Percentiles rank a stretch among this genome's conserved stretches.
phyloP scores from a whole-genome alignment of 495 filamentous ascomycete species.

The Penicillium coffeae region DNA sequence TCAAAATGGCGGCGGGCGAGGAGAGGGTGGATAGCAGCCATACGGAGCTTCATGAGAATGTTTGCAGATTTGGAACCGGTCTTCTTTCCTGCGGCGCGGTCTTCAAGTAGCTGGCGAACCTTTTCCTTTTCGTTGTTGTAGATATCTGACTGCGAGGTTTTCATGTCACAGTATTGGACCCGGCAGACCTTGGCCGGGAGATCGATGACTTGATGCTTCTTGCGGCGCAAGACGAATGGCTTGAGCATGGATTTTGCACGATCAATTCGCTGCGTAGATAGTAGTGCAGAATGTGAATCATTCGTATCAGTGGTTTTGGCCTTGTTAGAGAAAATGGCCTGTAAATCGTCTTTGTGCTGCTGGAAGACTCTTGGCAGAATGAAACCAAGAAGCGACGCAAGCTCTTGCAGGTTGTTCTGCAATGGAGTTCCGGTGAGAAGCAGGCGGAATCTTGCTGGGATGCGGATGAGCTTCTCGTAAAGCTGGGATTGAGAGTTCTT shows the following conservation, averaged over 20 bases:
- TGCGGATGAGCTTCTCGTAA: constrained; percentile 75
- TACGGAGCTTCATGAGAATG: constrained; percentile 84
- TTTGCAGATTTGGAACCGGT: constrained; percentile 59
- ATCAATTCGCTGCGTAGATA: constrained; percentile 79
- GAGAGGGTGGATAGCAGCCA: constrained; percentile 89
- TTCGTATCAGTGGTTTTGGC: constrained; percentile 79
- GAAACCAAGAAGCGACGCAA: constrained; percentile 83
- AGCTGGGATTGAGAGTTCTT: constrained; percentile 79
- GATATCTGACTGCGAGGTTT: constrained; percentile 60
- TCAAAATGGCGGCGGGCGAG: constrained; percentile 78
- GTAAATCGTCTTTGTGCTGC: constrained; percentile 66
- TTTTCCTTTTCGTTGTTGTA: constrained; percentile 60
- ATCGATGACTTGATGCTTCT: constrained; percentile 92
- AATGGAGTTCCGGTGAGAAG: constrained; percentile 90
- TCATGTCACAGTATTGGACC: constrained; percentile 77
- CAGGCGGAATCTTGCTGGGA: constrained; percentile 72
- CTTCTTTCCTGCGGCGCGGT: constrained; percentile 55
- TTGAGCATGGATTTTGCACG: constrained; percentile 89
- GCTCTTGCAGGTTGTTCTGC: constrained; percentile 92
- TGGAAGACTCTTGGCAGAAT: constrained; percentile 82
- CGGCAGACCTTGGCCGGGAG: constrained; percentile 76
- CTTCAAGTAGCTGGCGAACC: constrained; percentile 52
- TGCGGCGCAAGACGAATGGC: constrained; percentile 87
- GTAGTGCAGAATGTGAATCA: constrained; percentile 64
- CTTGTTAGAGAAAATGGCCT: constrained; percentile 84